Evolutionary conservation across 306 rosid genomes (phyloP), one percentile per base, ranked within the genome.

Genomic region (Dalbergia oliveri): DNA sequence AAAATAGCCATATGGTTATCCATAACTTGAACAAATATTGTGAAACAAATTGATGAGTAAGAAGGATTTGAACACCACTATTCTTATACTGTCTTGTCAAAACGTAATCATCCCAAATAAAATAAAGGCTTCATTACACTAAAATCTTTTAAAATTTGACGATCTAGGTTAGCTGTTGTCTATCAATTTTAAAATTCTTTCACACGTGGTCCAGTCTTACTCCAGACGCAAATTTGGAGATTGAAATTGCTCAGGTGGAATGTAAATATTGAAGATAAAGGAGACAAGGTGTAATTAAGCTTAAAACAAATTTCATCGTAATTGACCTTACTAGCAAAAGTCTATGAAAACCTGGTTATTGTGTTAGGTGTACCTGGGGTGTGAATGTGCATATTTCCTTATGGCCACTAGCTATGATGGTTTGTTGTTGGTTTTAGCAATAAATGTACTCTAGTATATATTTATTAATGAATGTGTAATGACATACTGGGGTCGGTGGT

Each of bases 401-500:
- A 59, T 33, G 44, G 35, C 47, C 67, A 15, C 8, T 33, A 45
- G 58, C 5, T 66, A 74, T 51, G 51, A 69, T 43, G 66, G 53
- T 26, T 67, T 72, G 26, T 35, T 21, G 23, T 26, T 53, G 37
- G 58, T 47, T 9, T 61, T 69, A 16, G 39, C 26, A 45, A 56
- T 47, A 69, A 45, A 15, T 67, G 8, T 39, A 59, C 13, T 39
- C 11, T 66, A 13, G 39, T 73, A 67, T 16, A 69, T 37, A 19
- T 41, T 19, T 12, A 47, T 45, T 53, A 13, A 59, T 21, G 51
- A 75, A 39, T 34, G 45, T 19, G 78, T n/a, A 78, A 73, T 59
- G 64, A 49, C 92, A 5, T 93, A 94, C 98, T 94, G 81, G 97
- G 98, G 76, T 94, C 90, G 49, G 93, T 90, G 69, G 98, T 90